Base-by-base conservation (phyloP, 495 filamentous ascomycete genomes). In the Lichina pygmaea region DNA sequence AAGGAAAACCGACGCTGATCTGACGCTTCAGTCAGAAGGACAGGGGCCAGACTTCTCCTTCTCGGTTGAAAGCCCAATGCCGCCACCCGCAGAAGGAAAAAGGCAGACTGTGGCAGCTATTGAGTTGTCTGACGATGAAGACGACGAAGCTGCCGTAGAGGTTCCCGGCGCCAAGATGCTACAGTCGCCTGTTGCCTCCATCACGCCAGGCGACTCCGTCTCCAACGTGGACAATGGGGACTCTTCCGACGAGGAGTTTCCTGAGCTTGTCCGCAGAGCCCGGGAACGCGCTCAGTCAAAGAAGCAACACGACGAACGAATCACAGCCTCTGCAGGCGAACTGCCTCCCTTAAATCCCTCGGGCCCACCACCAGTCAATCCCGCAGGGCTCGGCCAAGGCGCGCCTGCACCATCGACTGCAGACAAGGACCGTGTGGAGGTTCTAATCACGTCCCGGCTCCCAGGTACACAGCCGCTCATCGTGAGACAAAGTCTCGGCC, bases 371-470 rank as follows among this genome's bases (percentile, higher is more conserved):
- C 17, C 13, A 24, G 45, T 36, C 17, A 31, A 32, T 15, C 39
- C 12, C 32, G 34, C 17, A 24, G 12, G 36, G 16, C 24, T 32
- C n/a, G 42, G 6, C 6, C 2, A 17, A 44, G 37, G 9, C 11
- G 10, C 30, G 11, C 9, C 34, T 31, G 13, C 42, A 17, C 17
- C 51, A 32, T 42, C 49, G 44, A 44, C 52, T 9, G 44, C 48
- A 7, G 13, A 46, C 10, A 49, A 45, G 13, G 61, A 65, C 41
- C 62, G 70, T 24, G 64, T 86, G 10, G 59, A 73, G 42, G 75
- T 91, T 43, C 63, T 89, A n/a, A 74, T 86, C 44, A 70, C 70
- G 7, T 78, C 78, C 1, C 58, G 61, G n/a, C 68, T 89, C 30
- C 55, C 63, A 3, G 65, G 68, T 33, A 72, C 77, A 0, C 67